Percentiles rank a stretch among this genome's conserved stretches.
These are phyloP conservation scores for Mariannaea sp. DNA, from an alignment of 2,329 filamentous ascomycete species.

Conservation along the genomic window DNA sequence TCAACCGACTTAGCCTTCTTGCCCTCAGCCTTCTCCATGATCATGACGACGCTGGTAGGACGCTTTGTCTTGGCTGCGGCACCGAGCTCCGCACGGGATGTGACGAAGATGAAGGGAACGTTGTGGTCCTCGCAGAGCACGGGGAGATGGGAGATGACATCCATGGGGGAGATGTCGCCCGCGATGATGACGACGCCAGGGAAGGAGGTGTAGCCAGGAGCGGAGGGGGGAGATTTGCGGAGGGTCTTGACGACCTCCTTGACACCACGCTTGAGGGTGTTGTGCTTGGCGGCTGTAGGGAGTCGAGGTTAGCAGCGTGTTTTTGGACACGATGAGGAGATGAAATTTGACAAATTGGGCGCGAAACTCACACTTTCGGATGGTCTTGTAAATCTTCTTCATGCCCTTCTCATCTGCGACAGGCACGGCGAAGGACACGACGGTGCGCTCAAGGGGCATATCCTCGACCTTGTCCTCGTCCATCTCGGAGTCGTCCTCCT, in stretches of 20 bases:
- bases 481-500: conserved; percentile 51
- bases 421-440: conserved; percentile 84
- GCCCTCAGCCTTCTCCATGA: conserved; percentile 61
- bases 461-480: conserved; percentile 54
- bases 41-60: conserved; percentile 95
- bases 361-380: conserved; percentile 56
- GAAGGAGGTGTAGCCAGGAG: conserved; percentile 65
- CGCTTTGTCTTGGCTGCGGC: conserved; percentile 94
- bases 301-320: conserved; percentile 24
- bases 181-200: conserved; percentile 88
- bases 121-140: conserved; percentile 98
- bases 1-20: conserved; percentile 53
- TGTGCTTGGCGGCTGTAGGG: conserved; percentile 82
- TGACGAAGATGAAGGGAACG: conserved; percentile 95
- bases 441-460: conserved; percentile 55
- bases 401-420: conserved; percentile 78
- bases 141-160: conserved; percentile 97
- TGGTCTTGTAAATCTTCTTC: conserved; percentile 64
- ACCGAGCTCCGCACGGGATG: conserved; percentile 89
- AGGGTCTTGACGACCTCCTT: conserved; percentile 99
- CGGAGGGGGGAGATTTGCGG: conserved; percentile 80
- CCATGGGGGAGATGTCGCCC: conserved; percentile 96
- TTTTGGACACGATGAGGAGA: background rate
- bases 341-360: background rate
- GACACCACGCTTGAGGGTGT: conserved; percentile 94